Evolutionary conservation across 805 yeast genomes (phyloP).

Genomic region (Metschnikowia cerradonensis): DNA sequence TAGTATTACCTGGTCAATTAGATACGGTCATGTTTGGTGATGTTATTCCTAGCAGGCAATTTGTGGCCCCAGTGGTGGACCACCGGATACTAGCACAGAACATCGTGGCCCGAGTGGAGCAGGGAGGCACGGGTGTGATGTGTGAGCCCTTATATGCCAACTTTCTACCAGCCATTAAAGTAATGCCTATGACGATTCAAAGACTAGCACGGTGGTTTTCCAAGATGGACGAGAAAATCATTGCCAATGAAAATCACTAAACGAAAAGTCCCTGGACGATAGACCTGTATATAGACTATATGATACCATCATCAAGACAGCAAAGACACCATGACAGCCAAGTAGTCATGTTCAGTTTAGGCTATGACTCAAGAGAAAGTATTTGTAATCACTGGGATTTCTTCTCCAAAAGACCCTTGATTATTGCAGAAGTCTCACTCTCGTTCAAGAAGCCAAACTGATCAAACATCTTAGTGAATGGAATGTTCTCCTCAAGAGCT

Average conservation of each 20-base stretch:
- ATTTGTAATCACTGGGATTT: conserved; percentile 3
- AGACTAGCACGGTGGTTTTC: conserved; percentile 32
- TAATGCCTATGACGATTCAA: conserved; percentile 40
- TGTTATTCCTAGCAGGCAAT: conserved; percentile 35
- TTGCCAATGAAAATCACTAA: not conserved
- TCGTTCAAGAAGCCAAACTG: conserved; percentile 42
- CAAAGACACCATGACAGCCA: no score
- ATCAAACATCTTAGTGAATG: conserved; percentile 41
- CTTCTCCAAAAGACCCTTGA: conserved; percentile 22
- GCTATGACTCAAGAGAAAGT: no score
- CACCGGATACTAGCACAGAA: conserved; percentile 32
- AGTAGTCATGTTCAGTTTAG: no score
- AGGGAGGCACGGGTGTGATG: conserved; percentile 41
- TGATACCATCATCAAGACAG: not conserved
- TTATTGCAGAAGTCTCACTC: conserved; percentile 25
- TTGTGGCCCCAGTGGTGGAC: conserved; percentile 48
- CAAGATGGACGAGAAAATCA: conserved; percentile 35
- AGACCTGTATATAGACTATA: not conserved
- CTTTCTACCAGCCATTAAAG: conserved; percentile 39
- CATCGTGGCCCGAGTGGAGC: conserved; percentile 28
- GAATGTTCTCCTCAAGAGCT: conserved; percentile 25
- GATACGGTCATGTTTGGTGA: conserved; percentile 47
- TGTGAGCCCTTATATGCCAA: conserved; percentile 47
- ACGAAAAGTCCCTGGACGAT: not conserved
- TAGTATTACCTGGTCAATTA: conserved; percentile 51